phyloP scores from a whole-genome alignment of 2,329 filamentous ascomycete genomes.

The Xylaria sp. region DNA sequence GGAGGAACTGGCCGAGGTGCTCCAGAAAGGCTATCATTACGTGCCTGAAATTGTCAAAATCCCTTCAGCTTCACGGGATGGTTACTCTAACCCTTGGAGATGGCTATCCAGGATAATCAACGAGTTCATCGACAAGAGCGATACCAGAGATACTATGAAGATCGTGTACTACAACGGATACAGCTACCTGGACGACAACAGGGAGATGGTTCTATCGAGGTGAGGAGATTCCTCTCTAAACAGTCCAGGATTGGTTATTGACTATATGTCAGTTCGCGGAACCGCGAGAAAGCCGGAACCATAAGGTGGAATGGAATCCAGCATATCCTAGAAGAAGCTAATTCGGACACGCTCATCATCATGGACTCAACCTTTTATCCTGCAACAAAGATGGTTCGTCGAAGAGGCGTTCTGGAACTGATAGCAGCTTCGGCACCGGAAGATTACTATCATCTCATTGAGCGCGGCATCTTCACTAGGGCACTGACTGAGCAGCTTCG shows the following conservation, averaged over 20 bases:
- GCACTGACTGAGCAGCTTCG: slow-evolving; percentile 57
- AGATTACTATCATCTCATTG: slow-evolving; percentile 54
- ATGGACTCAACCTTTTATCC: slow-evolving; percentile 66
- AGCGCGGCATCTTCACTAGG: slow-evolving; percentile 58
- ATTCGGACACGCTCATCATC: slow-evolving; percentile 60
- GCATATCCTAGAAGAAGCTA: slow-evolving; percentile 60
- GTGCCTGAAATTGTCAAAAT: slow-evolving; percentile 55
- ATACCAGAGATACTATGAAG: slow-evolving; percentile 62
- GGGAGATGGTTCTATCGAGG: slow-evolving; percentile 65
- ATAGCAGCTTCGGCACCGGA: slow-evolving; percentile 61
- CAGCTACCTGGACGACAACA: slow-evolving; percentile 59
- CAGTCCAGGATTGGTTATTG: slow-evolving; percentile 25
- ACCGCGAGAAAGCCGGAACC: slow-evolving; percentile 50
- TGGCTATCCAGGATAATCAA: slow-evolving; percentile 59
- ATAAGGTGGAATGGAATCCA: slow-evolving; percentile 64
- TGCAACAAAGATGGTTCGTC: slow-evolving; percentile 56
- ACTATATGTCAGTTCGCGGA: slow-evolving; percentile 50
- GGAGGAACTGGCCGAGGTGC: slow-evolving; percentile 55
- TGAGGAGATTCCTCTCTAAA: slow-evolving; percentile 37
- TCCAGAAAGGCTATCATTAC: slow-evolving; percentile 60
- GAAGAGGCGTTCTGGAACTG: slow-evolving; percentile 60
- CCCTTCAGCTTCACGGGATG: slow-evolving; percentile 52
- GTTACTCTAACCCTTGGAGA: slow-evolving; percentile 55
- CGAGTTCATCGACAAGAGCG: slow-evolving; percentile 58
- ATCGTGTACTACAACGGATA: slow-evolving; percentile 64